A percentile compares a stretch with the other conserved stretches of the same genome.
phyloP scores from a whole-genome alignment of 2,329 filamentous ascomycete species.

The Blastomyces parvus region DNA sequence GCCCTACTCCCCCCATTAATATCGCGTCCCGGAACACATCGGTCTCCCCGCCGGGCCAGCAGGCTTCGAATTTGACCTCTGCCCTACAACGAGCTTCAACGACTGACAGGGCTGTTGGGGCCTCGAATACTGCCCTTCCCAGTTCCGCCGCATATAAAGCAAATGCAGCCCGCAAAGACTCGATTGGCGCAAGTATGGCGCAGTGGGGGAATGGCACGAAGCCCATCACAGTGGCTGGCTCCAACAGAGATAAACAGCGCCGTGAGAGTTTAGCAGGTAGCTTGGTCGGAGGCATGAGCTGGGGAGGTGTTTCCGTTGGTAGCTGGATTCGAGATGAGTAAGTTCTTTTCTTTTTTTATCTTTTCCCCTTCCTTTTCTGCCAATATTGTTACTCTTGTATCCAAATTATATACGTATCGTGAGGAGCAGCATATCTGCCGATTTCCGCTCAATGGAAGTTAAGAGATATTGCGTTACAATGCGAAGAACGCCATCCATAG shows the following conservation, averaged over 20 bases:
- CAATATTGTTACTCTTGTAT: constrained; percentile 5
- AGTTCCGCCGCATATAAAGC: constrained; percentile 31
- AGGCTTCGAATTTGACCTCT: constrained; percentile 54
- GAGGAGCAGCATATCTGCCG: not conserved
- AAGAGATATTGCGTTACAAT: constrained; percentile 10
- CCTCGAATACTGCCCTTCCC: constrained; percentile 35
- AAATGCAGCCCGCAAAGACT: constrained; percentile 42
- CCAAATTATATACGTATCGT: not conserved
- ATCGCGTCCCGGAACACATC: constrained; percentile 48
- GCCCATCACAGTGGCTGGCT: constrained; percentile 50
- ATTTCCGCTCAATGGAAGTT: not conserved
- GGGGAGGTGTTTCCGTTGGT: constrained; percentile 90
- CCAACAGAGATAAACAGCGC: constrained; percentile 42
- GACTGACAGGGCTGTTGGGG: constrained; percentile 34
- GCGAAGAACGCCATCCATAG: not conserved
- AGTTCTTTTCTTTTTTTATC: constrained; percentile 37
- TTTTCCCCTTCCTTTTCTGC: constrained; percentile 6
- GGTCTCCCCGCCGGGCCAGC: constrained; percentile 49
- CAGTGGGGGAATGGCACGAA: constrained; percentile 51
- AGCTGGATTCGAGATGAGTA: constrained; percentile 98
- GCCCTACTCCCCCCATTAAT: constrained; percentile 49
- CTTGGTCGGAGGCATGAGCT: constrained; percentile 75
- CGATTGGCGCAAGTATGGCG: constrained; percentile 41
- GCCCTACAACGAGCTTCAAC: constrained; percentile 46
- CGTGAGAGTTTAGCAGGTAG: constrained; percentile 54